These are phyloP conservation scores for Corylus avellana DNA, from an alignment of 306 rosid genomes.

Conservation along the genomic window DNA sequence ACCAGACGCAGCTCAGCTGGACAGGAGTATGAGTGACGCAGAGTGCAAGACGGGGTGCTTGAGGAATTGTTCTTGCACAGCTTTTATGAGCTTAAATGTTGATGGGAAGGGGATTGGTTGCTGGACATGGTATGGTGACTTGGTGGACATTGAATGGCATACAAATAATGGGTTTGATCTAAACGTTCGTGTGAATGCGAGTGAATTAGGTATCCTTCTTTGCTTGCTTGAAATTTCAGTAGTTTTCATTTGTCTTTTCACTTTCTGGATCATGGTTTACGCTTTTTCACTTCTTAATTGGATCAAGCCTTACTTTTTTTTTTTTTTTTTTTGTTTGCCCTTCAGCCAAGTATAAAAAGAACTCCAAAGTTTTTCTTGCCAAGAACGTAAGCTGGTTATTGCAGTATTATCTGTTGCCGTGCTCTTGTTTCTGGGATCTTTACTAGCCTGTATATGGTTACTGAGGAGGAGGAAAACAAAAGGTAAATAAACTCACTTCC, in stretches of 20 bases:
- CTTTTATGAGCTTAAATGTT: slow-evolving; percentile 18
- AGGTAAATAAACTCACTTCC: neutral
- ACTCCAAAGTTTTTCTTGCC: neutral
- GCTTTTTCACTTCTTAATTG: no score
- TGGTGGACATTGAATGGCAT: slow-evolving; percentile 26
- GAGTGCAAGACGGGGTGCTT: slow-evolving; percentile 25
- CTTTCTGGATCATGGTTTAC: neutral
- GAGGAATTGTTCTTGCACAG: slow-evolving; percentile 36
- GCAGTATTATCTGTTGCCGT: neutral
- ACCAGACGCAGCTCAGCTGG: neutral
- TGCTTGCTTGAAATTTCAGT: neutral
- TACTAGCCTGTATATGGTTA: neutral
- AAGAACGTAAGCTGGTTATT: neutral
- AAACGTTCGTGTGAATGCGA: slow-evolving; percentile 27
- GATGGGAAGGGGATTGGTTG: slow-evolving; percentile 22
- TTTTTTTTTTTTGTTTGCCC: neutral
- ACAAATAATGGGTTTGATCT: slow-evolving; percentile 16
- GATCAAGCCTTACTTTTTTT: no score
- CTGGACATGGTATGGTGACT: slow-evolving; percentile 29
- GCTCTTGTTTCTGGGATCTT: neutral
- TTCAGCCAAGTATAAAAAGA: neutral
- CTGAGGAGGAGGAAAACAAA: neutral
- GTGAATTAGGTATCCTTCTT: slow-evolving; percentile 1
- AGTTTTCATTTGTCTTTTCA: neutral
- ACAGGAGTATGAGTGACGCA: slow-evolving; percentile 2